Conservation (phyloP, 2,329 filamentous ascomycete species). For the Trichoderma sp. region DNA sequence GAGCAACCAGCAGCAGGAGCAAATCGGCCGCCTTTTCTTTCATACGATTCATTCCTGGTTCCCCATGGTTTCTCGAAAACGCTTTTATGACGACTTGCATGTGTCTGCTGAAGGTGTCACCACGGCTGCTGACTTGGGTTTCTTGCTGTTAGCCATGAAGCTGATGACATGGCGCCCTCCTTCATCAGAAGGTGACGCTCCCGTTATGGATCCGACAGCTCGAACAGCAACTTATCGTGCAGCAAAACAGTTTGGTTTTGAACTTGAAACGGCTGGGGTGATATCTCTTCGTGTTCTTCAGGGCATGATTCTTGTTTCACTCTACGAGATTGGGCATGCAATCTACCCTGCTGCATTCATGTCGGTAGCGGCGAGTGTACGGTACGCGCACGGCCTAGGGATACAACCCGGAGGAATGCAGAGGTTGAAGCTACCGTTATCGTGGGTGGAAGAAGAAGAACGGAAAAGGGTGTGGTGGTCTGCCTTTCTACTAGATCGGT, state of each 20-base stretch:
- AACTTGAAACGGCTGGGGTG: neutral
- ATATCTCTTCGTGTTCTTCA: neutral
- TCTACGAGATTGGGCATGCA: conserved; percentile 2
- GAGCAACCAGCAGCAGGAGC: neutral
- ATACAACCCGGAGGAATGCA: conserved; percentile 1
- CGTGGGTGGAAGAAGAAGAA: conserved; percentile 8
- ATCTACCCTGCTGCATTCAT: conserved; percentile 11
- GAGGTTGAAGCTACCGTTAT: neutral
- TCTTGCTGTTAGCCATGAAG: neutral
- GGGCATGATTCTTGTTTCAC: neutral
- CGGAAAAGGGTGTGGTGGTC: conserved; percentile 9
- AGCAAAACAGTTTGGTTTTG: neutral
- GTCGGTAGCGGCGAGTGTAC: conserved; percentile 1
- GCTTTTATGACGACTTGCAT: neutral
- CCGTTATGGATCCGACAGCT: neutral
- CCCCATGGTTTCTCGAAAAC: neutral
- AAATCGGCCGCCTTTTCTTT: neutral
- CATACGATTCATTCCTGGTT: neutral
- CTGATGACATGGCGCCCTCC: neutral
- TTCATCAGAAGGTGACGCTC: neutral
- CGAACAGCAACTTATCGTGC: neutral
- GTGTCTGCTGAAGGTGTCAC: neutral
- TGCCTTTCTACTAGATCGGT: neutral
- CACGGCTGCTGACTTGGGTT: neutral
- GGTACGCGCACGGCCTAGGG: neutral